phyloP scores from a whole-genome alignment of 2,329 filamentous ascomycete species.

The Pyrenochaeta sp. region DNA sequence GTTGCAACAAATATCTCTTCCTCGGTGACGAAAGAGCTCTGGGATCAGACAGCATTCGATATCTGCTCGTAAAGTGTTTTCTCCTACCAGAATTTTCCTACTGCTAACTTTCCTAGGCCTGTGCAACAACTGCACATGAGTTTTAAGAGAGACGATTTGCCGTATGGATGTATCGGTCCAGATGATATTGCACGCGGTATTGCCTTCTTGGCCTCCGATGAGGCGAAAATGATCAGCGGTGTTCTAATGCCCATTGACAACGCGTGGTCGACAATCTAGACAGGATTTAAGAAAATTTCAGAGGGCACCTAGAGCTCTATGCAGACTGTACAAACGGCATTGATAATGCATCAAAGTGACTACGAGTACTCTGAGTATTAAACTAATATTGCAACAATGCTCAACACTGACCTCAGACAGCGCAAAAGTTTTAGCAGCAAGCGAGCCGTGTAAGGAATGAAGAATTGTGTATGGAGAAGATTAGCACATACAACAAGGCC shows the following conservation, averaged over 20 bases:
- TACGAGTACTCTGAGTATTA: too few relatives aligned
- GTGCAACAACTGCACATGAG: conserved; percentile 1
- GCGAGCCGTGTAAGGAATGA: too few relatives aligned
- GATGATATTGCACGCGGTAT: conserved; percentile 30
- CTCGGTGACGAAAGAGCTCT: conserved; percentile 18
- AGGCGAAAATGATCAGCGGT: conserved; percentile 30
- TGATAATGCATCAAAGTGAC: too few relatives aligned
- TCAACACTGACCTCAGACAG: too few relatives aligned
- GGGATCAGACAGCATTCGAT: conserved; percentile 16
- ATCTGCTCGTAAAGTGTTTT: conserved; percentile 14
- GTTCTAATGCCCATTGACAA: conserved; percentile 30
- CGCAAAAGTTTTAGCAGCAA: too few relatives aligned
- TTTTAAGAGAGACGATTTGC: not conserved
- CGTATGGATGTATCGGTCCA: conserved; percentile 8
- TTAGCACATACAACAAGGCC: not conserved
- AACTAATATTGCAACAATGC: too few relatives aligned
- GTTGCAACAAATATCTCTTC: conserved; percentile 28
- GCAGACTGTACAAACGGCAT: not conserved
- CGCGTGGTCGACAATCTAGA: conserved; percentile 29
- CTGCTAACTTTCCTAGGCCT: conserved; percentile 10
- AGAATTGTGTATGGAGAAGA: too few relatives aligned
- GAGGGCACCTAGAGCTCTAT: not conserved
- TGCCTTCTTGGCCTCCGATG: conserved; percentile 28
- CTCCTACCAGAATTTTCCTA: not conserved
- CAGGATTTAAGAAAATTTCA: not conserved